Evolutionary conservation across 73 alveolate species (phyloP).

Genomic region (Tetrahymena thermophila): DNA sequence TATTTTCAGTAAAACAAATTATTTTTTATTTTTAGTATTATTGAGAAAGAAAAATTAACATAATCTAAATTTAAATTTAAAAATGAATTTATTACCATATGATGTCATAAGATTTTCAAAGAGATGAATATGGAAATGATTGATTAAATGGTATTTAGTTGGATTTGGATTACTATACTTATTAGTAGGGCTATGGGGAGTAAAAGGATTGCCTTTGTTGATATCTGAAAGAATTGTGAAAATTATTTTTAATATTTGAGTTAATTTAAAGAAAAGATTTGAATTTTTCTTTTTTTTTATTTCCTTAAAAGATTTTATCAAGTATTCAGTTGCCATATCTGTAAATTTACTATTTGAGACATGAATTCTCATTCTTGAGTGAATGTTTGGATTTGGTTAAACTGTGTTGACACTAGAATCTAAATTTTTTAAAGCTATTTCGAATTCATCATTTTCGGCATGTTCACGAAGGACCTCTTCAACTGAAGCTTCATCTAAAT

Average conservation of each 20-base stretch:
- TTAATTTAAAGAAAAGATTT: neutral
- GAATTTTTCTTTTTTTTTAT: neutral
- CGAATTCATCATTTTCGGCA: neutral
- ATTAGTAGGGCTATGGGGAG: neutral
- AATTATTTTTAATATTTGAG: neutral
- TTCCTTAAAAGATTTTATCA: neutral
- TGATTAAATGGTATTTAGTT: neutral
- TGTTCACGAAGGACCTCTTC: neutral
- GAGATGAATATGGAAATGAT: neutral
- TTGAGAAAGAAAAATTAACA: too few species aligned
- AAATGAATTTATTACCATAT: too few species aligned
- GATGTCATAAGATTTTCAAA: neutral
- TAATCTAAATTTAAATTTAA: too few species aligned
- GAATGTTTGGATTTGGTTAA: neutral
- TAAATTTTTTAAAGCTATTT: neutral
- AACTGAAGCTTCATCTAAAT: neutral
- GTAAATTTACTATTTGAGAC: neutral
- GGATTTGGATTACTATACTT: neutral
- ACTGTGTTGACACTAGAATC: neutral
- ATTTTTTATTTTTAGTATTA: too few species aligned
- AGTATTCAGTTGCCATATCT: neutral
- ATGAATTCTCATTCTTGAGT: neutral
- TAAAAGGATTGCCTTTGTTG: neutral
- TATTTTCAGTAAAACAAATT: neutral
- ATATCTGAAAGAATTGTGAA: neutral